phyloP scores from a whole-genome alignment of 768 basidiomycete genomes.

The Sporobolomyces roseus region DNA sequence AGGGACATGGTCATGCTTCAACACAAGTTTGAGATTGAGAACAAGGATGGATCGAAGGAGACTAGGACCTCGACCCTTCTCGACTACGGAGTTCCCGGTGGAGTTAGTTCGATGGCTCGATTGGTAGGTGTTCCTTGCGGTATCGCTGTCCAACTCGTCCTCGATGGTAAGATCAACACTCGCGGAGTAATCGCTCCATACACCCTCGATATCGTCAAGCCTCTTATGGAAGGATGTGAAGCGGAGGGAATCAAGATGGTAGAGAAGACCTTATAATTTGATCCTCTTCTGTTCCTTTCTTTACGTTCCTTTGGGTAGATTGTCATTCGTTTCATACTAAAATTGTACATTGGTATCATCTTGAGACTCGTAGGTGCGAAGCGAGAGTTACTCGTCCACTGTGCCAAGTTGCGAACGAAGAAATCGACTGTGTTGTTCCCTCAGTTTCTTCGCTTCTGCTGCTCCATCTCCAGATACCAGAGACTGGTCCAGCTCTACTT shows the following conservation, averaged over 20 bases:
- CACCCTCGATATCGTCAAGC: slow-evolving; percentile 48
- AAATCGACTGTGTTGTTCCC: too few species aligned
- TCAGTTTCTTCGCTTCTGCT: too few species aligned
- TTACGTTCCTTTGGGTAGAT: too few species aligned
- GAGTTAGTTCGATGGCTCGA: slow-evolving; percentile 59
- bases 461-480: too few species aligned
- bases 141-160: slow-evolving; percentile 82
- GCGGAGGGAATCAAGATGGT: slow-evolving; percentile 47
- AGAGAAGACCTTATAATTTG: slow-evolving; percentile 31
- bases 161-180: slow-evolving; percentile 74
- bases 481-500: too few species aligned
- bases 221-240: slow-evolving; percentile 44
- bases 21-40: slow-evolving; percentile 92
- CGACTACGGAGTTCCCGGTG: slow-evolving; percentile 67
- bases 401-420: too few species aligned
- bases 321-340: too few species aligned
- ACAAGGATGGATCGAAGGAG: slow-evolving; percentile 76
- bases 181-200: slow-evolving; percentile 85
- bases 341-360: too few species aligned
- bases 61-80: slow-evolving; percentile 86
- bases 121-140: slow-evolving; percentile 92
- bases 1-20: slow-evolving; percentile 96
- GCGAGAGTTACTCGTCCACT: too few species aligned
- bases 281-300: too few species aligned
- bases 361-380: too few species aligned